Conservation (phyloP, 257 asterid species). For the Nicotiana knightiana region DNA sequence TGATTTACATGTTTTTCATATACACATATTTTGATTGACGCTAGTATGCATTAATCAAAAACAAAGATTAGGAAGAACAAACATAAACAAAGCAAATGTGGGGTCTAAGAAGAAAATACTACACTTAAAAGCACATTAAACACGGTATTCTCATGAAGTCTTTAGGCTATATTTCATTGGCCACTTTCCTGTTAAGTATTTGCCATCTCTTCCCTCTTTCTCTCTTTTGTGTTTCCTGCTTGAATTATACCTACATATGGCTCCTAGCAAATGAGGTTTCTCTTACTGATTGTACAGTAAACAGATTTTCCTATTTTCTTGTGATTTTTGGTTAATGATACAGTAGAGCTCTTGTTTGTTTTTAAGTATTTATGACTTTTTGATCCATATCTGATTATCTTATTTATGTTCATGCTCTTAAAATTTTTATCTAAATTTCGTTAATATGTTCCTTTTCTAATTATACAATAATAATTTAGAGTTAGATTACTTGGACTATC, state of each 20-base stretch:
- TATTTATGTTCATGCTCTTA: not conserved
- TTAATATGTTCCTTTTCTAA: not conserved
- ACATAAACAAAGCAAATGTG: no score
- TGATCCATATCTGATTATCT: not conserved
- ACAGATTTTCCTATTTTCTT: not conserved
- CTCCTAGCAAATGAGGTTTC: not conserved
- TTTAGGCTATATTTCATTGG: not conserved
- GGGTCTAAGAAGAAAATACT: no score
- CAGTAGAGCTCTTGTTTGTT: not conserved
- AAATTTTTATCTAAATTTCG: not conserved
- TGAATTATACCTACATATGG: not conserved
- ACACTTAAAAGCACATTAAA: no score
- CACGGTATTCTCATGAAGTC: not conserved
- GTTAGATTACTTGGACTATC: not conserved
- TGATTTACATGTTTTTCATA: no score
- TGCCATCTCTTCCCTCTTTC: not conserved
- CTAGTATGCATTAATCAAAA: no score
- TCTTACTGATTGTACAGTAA: not conserved
- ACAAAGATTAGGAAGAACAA: not conserved
- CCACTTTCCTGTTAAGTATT: not conserved
- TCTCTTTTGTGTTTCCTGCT: not conserved
- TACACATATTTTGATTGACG: no score
- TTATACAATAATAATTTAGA: not conserved
- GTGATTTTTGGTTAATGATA: not conserved
- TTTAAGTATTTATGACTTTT: not conserved